phyloP scores from a whole-genome alignment of 106 monocot genomes.

The Allium fistulosum region DNA sequence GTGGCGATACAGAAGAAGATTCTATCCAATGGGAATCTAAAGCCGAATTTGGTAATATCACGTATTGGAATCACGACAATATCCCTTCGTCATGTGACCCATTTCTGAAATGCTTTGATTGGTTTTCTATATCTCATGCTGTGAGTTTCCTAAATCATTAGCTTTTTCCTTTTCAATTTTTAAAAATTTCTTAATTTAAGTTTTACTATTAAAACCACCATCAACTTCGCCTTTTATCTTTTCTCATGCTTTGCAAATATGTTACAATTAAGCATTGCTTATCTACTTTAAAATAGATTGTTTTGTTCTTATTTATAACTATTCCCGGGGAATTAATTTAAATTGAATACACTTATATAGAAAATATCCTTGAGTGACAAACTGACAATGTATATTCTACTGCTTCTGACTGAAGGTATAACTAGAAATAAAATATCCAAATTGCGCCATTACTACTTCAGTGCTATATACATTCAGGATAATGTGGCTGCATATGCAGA shows the following conservation, averaged over 20 bases:
- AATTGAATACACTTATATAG: not conserved
- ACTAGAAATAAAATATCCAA: not conserved
- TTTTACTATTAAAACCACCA: no score
- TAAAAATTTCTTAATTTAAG: no score
- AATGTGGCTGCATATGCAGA: no score
- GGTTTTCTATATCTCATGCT: constrained; percentile 59
- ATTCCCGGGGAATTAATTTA: not conserved
- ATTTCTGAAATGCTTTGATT: constrained; percentile 45
- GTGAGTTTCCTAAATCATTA: constrained; percentile 26
- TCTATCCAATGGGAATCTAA: constrained; percentile 28
- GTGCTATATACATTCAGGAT: no score
- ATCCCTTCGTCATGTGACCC: constrained; percentile 49
- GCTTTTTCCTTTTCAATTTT: no score
- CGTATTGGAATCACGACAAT: constrained; percentile 67
- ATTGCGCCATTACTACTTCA: not conserved
- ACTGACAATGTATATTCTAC: not conserved
- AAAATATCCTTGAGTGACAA: not conserved
- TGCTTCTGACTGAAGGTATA: not conserved
- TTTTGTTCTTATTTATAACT: not conserved
- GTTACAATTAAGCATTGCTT: not conserved
- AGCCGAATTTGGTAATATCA: constrained; percentile 47
- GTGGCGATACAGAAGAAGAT: constrained; percentile 8
- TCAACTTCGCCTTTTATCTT: not conserved
- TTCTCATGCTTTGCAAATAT: not conserved
- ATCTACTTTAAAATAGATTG: not conserved